These are phyloP conservation scores for Cladosporium colombiae DNA, from an alignment of 2,329 filamentous ascomycete species.

Conservation along the genomic window DNA sequence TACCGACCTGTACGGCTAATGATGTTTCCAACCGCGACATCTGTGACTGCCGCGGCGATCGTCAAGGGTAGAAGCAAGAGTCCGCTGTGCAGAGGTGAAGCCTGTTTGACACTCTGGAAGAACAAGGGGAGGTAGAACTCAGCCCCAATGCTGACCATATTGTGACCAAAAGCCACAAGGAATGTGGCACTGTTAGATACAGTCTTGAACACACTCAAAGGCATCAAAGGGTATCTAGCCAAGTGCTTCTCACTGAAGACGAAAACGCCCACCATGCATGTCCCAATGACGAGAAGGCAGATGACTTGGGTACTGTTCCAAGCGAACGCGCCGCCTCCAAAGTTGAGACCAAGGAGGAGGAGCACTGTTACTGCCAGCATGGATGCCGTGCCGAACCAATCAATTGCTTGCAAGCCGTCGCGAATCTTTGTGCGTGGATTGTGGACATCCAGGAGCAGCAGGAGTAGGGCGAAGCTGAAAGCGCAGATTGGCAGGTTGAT, in stretches of 20 bases:
- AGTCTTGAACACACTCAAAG: constrained; percentile 67
- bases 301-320: constrained; percentile 59
- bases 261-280: constrained; percentile 62
- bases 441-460: constrained; percentile 57
- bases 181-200: constrained; percentile 67
- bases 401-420: constrained; percentile 53
- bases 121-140: constrained; percentile 83
- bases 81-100: constrained; percentile 50
- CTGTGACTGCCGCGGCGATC: constrained; percentile 37
- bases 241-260: constrained; percentile 70
- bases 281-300: constrained; percentile 55
- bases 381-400: constrained; percentile 56
- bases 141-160: constrained; percentile 73
- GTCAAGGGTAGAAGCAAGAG: constrained; percentile 51
- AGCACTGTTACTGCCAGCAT: constrained; percentile 54
- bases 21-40: constrained; percentile 48
- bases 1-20: constrained; percentile 51
- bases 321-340: constrained; percentile 54
- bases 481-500: constrained; percentile 57
- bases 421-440: constrained; percentile 54
- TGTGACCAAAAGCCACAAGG: constrained; percentile 69
- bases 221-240: constrained; percentile 72
- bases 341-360: constrained; percentile 56
- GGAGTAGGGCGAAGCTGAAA: constrained; percentile 50
- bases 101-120: constrained; percentile 74